A percentile compares a stretch with the other conserved stretches of the same genome.
Evolutionary conservation across 441 rosid species (phyloP).

Genomic region (Mallotus japonicus): DNA sequence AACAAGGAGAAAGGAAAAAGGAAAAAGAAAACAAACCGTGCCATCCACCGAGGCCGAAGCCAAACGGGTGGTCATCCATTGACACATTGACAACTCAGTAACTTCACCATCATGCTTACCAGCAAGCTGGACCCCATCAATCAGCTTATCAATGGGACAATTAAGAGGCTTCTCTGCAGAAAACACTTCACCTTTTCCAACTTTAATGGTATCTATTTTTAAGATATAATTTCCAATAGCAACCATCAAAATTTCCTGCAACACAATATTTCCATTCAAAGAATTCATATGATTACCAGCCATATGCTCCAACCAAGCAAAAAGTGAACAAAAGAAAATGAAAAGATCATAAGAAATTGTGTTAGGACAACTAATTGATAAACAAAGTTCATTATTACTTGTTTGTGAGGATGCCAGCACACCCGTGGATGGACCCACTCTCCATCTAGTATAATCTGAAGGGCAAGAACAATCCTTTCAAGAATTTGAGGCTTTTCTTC

Average conservation of each 20-base stretch:
- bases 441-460: constrained; percentile 62
- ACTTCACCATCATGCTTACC: constrained; percentile 78
- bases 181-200: constrained; percentile 53
- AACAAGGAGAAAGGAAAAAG: constrained; percentile 4
- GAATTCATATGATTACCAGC: neutral
- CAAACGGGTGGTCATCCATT: constrained; percentile 47
- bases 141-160: constrained; percentile 30
- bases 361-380: constrained; percentile 3
- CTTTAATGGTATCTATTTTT: constrained; percentile 47
- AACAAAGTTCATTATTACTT: constrained; percentile 43
- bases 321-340: neutral
- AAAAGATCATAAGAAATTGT: neutral
- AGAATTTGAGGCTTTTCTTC: constrained; percentile 77
- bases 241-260: constrained; percentile 77
- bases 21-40: constrained; percentile 51
- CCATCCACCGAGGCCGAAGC: constrained; percentile 87
- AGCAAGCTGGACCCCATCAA: constrained; percentile 58
- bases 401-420: constrained; percentile 95
- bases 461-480: constrained; percentile 59
- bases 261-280: neutral
- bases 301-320: constrained; percentile 10
- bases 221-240: constrained; percentile 32
- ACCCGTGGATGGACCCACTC: constrained; percentile 72
- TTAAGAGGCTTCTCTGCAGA: constrained; percentile 66
- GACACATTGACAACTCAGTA: constrained; percentile 81